A percentile compares a stretch with the other conserved stretches of the same genome.
phyloP scores from a whole-genome alignment of 441 rosid species.

The Corymbia citriodora region DNA sequence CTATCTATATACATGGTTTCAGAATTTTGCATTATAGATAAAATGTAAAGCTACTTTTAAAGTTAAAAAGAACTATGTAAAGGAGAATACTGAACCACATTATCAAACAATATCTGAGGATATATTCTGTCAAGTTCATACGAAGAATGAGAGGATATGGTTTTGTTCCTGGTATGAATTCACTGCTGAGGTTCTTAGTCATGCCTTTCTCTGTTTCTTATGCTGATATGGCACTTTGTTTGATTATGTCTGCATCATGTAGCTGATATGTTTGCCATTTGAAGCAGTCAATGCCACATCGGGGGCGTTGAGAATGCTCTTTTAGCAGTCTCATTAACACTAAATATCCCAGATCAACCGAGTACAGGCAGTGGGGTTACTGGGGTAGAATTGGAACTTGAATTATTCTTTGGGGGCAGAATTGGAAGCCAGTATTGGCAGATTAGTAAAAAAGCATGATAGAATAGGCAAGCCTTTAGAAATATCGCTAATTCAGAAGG shows the following conservation, averaged over 20 bases:
- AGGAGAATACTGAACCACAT: neutral
- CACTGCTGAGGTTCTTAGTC: neutral
- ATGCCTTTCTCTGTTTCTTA: neutral
- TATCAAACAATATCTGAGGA: neutral
- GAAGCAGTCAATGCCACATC: neutral
- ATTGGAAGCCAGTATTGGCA: neutral
- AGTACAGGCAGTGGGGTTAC: neutral
- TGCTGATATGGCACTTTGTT: neutral
- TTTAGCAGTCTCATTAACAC: neutral
- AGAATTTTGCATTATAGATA: neutral
- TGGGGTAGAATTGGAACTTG: neutral
- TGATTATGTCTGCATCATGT: neutral
- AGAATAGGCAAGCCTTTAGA: neutral
- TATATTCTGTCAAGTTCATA: neutral
- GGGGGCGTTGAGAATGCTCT: neutral
- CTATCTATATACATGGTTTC: neutral
- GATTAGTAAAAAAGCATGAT: neutral
- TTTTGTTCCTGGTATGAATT: neutral
- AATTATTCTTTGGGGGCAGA: neutral
- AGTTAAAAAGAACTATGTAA: neutral
- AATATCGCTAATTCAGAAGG: neutral
- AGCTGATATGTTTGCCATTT: neutral
- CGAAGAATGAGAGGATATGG: neutral
- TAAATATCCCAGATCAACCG: neutral
- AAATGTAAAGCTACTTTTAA: neutral